Percentiles rank a stretch among this genome's conserved stretches.
phyloP scores from a whole-genome alignment of 2,329 filamentous ascomycete species.

The Nothomitra cinnamomea region DNA sequence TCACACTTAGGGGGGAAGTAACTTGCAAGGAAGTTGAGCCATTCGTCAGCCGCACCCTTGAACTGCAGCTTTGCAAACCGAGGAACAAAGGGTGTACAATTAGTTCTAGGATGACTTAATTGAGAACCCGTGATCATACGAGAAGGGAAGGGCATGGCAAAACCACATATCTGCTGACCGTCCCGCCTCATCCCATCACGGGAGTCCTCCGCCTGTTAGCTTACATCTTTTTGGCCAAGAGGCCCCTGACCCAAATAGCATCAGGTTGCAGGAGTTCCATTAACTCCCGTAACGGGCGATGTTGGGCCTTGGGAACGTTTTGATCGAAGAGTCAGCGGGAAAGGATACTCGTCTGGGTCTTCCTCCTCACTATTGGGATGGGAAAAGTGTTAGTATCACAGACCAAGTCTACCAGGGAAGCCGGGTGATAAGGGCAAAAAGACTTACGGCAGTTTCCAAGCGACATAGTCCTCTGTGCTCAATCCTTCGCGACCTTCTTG shows the following conservation, averaged over 20 bases:
- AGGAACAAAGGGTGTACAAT: no score
- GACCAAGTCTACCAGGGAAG: background rate
- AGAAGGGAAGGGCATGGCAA: background rate
- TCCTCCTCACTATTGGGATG: constrained; percentile 58
- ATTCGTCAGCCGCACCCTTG: no score
- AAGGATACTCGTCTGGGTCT: constrained; percentile 64
- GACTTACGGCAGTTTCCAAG: constrained; percentile 95
- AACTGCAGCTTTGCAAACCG: no score
- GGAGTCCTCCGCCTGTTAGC: no score
- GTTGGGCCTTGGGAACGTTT: background rate
- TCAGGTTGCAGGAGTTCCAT: background rate
- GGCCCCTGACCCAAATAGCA: background rate
- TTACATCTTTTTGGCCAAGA: background rate
- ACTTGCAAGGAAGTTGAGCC: no score
- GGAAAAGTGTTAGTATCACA: background rate
- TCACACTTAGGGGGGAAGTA: no score
- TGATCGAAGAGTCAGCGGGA: constrained; percentile 45
- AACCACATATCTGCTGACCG: no score
- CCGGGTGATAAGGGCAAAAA: background rate
- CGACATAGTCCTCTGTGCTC: constrained; percentile 92
- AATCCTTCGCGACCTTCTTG: constrained; percentile 89
- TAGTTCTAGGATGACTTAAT: background rate
- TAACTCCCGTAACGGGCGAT: background rate
- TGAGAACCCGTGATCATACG: background rate
- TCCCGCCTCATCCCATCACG: no score